Evolutionary conservation across 176 grass and related monocot genomes (phyloP), one percentile per base, ranked within the genome.

Genomic region (Carex kokanica): DNA sequence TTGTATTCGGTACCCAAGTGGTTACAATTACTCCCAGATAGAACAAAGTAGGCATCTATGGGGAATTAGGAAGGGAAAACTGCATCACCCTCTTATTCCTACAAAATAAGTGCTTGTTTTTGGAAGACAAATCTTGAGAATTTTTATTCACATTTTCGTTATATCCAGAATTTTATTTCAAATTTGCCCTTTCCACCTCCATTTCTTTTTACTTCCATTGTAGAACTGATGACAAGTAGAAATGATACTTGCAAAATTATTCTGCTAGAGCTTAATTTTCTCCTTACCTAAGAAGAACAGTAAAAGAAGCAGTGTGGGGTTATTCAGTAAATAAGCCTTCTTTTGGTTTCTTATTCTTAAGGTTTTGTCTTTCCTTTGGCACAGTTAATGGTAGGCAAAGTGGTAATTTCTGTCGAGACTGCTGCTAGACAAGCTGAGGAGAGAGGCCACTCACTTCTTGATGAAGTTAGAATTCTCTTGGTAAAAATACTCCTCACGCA

Each of bases 321-420:
- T 27, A 47, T 82, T 82, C 11, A 63, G 13, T 47, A 82, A 65
- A 49, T 66, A 25, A 18, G 20, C 13, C 27, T 9, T 52, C 78
- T 80, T 75, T 72, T 74, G 78, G 16, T 75, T 16, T 86, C 60
- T 57, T n/a, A 45, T n/a, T 38, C 47, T 23, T 67, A 80, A 27
- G 14, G 10, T 87, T 8, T 8, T 83, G 25, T 54, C 64, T 84
- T 12, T 60, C 53, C 38, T 81, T 86, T 86, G 18, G 43, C 82
- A 66, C 88, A 98, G 96, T 84, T 99, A 88, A 90, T 91, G 86
- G 79, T 99, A 65, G 96, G 96, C 84, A 88, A 92, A 49, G 84
- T 99, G 65, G 91, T 91, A 78, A 93, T 99, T 85, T 99, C 96
- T 78, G 91, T 90, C 6, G 96, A 99, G 86, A 95, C 91, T 70